Evolutionary conservation across 176 grass and related monocot species (phyloP), one percentile per base, ranked within the genome.

Genomic region (Juncus effusus): DNA sequence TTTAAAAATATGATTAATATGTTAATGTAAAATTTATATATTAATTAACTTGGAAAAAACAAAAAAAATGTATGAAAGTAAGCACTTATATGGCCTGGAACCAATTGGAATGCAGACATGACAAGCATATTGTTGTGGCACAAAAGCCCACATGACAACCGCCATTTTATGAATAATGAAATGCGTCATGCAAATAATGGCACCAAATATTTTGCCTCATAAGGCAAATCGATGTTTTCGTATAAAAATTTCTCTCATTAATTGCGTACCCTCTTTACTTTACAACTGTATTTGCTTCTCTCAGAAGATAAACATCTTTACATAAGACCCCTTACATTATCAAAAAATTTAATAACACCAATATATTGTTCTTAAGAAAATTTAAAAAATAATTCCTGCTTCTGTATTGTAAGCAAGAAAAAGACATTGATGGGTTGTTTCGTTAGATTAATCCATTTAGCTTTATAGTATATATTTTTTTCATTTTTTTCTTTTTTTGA

Each of bases 281-380:
- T 45, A 71, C 67, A 71, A 71, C 67, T 59, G 67, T 7, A 40
- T 42, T 58, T 71, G 38, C 67, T 71, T 71, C 51, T 35, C 11
- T 41, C 7, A 58, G 10, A 13, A n/a, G 67, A 54, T 13, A 40
- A 71, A 6, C 44, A 47, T 5, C 4, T 19, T 71, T 56, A 14
- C 51, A 54, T 39, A 10, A 0, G 41, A 16, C n/a, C n/a, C n/a
- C 67, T n/a, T 19, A 42, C 5, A 58, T 41, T 16, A 42, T 42
- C 13, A 50, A 8, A 13, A 35, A 64, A 1, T 4, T n/a, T 8
- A 64, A 14, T 14, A 16, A 42, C 12, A 16, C 14, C 41, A 64
- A 3, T 63, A 63, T 13, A 3, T 61, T 61, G 35, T 38, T 10
- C 3, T 39, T 38, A 5, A 2, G 39, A 61, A 10, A 4, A 61